Evolutionary conservation across 2,329 filamentous ascomycete species (phyloP).

Genomic region (Venturia pyrina): DNA sequence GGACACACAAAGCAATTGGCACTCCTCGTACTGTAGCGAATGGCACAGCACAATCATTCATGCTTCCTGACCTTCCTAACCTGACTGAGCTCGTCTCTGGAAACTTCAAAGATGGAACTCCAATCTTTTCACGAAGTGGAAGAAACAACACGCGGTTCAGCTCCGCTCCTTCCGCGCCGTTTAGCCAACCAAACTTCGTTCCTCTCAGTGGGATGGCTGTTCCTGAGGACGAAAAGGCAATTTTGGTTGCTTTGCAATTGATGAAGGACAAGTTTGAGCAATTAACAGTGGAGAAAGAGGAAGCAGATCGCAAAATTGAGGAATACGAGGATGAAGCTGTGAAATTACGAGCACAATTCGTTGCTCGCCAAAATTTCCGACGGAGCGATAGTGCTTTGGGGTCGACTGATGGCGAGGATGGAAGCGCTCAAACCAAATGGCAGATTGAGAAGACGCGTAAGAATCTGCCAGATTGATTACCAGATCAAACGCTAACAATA

Average conservation of each 20-base stretch:
- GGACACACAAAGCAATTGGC: neutral
- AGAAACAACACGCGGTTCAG: conserved; percentile 45
- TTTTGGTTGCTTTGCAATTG: conserved; percentile 50
- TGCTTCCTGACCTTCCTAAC: conserved; percentile 50
- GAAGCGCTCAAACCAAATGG: conserved; percentile 27
- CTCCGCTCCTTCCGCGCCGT: conserved; percentile 25
- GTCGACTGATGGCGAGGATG: conserved; percentile 34
- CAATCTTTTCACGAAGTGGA: conserved; percentile 43
- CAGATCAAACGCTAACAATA: neutral
- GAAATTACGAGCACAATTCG: conserved; percentile 37
- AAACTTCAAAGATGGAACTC: conserved; percentile 47
- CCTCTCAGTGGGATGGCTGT: conserved; percentile 45
- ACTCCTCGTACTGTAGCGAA: conserved; percentile 35
- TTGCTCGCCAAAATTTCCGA: conserved; percentile 29
- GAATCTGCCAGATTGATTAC: conserved; percentile 16
- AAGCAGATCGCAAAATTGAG: conserved; percentile 38
- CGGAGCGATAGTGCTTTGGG: conserved; percentile 38
- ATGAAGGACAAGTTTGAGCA: conserved; percentile 48
- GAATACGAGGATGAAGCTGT: conserved; percentile 44
- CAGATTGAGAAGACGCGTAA: conserved; percentile 46
- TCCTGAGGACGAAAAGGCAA: conserved; percentile 52
- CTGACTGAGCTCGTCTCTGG: conserved; percentile 52
- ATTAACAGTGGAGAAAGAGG: conserved; percentile 45
- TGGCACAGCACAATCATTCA: conserved; percentile 48
- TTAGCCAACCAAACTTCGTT: conserved; percentile 26